Conservation (phyloP, 75 land plant species). For the Ceratopteris richardii region DNA sequence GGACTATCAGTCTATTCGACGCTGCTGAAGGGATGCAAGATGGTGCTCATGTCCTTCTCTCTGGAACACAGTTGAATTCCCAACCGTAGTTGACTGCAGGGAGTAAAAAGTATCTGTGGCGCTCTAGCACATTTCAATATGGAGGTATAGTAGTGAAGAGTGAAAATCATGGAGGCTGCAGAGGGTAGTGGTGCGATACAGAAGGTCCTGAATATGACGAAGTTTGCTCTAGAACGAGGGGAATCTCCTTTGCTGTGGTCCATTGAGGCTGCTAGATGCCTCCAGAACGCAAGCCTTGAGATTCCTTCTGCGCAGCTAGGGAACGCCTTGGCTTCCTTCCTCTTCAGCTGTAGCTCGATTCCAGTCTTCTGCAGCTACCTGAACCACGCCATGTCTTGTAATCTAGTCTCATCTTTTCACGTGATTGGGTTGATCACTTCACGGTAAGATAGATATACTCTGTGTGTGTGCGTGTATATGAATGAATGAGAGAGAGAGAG, state of each 20-base stretch:
- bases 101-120: no score
- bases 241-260: conserved; percentile 53
- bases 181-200: background rate
- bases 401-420: conserved; percentile 50
- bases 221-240: conserved; percentile 36
- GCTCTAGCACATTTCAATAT: no score
- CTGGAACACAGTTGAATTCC: no score
- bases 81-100: no score
- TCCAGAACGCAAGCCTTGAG: conserved; percentile 33
- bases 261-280: conserved; percentile 30
- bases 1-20: no score
- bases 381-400: conserved; percentile 43
- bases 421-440: conserved; percentile 55
- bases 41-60: no score
- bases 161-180: no score
- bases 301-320: conserved; percentile 49
- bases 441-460: no score
- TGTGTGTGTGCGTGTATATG: no score
- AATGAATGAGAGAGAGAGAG: no score
- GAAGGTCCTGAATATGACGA: conserved; percentile 43
- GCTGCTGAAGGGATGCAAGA: no score
- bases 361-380: conserved; percentile 46
- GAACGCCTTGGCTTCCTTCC: conserved; percentile 29
- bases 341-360: conserved; percentile 34
- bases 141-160: no score